Evolutionary conservation across 352 stramenopile species (phyloP), one percentile per base, ranked within the genome.

Genomic region (Phytophthora citricola): DNA sequence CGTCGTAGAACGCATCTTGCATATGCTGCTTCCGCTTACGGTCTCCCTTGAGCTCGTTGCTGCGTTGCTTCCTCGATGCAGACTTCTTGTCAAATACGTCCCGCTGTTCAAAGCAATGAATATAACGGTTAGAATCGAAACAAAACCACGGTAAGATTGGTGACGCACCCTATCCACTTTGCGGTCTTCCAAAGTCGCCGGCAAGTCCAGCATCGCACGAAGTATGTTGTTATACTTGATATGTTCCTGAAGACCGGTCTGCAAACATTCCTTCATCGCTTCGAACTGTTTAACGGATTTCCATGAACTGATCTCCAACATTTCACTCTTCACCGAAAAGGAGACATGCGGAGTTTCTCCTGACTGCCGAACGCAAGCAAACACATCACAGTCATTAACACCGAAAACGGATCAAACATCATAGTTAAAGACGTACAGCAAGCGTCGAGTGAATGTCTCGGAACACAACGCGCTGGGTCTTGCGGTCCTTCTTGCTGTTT

Each of bases 181-280:
- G 26, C 69, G 74, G 47, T 94, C 84, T 66, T 95, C 89, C 17
- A 93, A 56, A 27, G 76, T 91, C 15, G 93, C 85, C 1, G 87
- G 87, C 40, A 96, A 63, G 50, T 94, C 85, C 31, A 96, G 57
- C 43, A 96, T 74, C 32, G 74, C 55, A 3, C 89, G 87, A 24
- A 95, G 71, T n/a, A 81, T 73, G 58, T 93, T 95, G 69, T 96
- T 96, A 71, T 91, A 95, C 72, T 95, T 95, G 63, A 96, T 89
- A 48, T 96, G 89, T 50, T 93, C 73, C 47, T 95, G 87, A 10
- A 96, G 66, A 22, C 87, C 89, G 12, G 75, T 85, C 31, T 84
- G 76, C 24, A 96, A 74, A 26, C 75, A 89, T 7, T 78, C 79
- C 60, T 94, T 94, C 68, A 96, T 79, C 5, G 81, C 84, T 65